Base-by-base conservation (phyloP, 2,329 filamentous ascomycete genomes). In the Hypomyces perniciosus region DNA sequence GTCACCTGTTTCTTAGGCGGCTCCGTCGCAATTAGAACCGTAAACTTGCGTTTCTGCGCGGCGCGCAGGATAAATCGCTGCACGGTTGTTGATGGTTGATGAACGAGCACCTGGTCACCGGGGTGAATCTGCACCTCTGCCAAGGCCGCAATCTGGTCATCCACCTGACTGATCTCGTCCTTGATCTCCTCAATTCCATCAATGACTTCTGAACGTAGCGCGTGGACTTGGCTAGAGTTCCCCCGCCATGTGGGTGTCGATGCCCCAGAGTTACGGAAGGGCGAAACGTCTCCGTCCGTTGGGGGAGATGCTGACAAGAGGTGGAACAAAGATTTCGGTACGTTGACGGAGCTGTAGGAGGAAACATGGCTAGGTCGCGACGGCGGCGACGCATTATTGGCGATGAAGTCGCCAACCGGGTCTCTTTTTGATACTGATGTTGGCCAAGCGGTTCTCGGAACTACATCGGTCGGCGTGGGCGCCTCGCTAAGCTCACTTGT, bases 181-280 rank as follows among this genome's bases (percentile, higher is more conserved):
- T 95, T 88, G 54, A 99, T 90, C 67, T 99, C 93, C 61, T 90
- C 85, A 61, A 99, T 96, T 39, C 91, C 93, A 61, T 93, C 88
- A 57, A 96, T 85, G 28, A 97, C 86, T 68, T 97, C 93, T 10
- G 89, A 89, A 54, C 90, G 87, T 52, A 97, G 76, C 56, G 95
- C 86, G 54, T 87, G 79, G 48, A 74, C 68, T 54, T 76, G 76
- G 42, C 74, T 71, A 12, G 68, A 67, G 57, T 70, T 69, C 53
- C 58, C 57, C 50, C 57, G 58, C 60, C 67, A 62, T 49, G 73
- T 63, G 26, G 78, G 73, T n/a, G 76, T 79, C 12, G 76, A 79
- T 7, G 74, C 62, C 26, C 76, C 75, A 8, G 72, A 79, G 38
- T 68, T 70, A 20, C 71, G 70, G 37, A 72, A 69, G 1, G 79